Percentiles rank a stretch among this genome's conserved stretches.
These are phyloP conservation scores for Venturiaceae sp. DNA, from an alignment of 2,329 filamentous ascomycete species.

Conservation along the genomic window DNA sequence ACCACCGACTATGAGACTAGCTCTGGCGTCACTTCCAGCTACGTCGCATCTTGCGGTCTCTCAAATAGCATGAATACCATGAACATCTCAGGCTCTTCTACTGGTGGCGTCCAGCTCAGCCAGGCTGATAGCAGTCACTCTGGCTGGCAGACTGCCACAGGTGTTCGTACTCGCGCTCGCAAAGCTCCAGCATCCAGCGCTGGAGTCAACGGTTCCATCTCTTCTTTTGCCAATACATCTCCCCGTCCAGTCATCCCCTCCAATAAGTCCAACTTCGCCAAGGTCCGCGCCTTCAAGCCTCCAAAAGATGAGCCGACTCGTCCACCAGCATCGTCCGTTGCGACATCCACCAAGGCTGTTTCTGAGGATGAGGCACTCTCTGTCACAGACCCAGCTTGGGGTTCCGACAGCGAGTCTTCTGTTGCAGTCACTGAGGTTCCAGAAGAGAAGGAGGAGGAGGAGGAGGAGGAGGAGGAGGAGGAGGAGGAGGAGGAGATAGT, in stretches of 20 bases:
- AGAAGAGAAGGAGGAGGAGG: background rate
- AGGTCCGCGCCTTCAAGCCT: conserved; percentile 21
- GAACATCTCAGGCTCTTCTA: background rate
- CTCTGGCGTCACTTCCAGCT: background rate
- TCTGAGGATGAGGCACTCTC: background rate
- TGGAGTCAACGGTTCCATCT: background rate
- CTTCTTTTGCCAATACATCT: conserved; percentile 3
- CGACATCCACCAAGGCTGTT: too few relatives aligned
- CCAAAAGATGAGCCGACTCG: background rate
- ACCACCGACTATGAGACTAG: background rate
- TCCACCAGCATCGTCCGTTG: too few relatives aligned
- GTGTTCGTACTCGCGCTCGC: background rate
- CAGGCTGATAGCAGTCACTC: background rate
- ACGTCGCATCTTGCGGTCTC: background rate
- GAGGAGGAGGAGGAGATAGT: background rate
- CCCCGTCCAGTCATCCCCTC: conserved; percentile 15
- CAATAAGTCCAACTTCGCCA: conserved; percentile 17
- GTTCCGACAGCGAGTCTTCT: background rate
- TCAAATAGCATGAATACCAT: background rate
- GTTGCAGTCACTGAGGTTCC: background rate
- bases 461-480: background rate
- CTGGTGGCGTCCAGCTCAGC: background rate
- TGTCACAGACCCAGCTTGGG: background rate
- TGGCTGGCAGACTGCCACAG: background rate
- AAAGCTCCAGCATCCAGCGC: conserved; percentile 8